A percentile compares a stretch with the other conserved stretches of the same genome.
Conservation (phyloP, 768 basidiomycete species). For the Tremella yokohamensis region DNA sequence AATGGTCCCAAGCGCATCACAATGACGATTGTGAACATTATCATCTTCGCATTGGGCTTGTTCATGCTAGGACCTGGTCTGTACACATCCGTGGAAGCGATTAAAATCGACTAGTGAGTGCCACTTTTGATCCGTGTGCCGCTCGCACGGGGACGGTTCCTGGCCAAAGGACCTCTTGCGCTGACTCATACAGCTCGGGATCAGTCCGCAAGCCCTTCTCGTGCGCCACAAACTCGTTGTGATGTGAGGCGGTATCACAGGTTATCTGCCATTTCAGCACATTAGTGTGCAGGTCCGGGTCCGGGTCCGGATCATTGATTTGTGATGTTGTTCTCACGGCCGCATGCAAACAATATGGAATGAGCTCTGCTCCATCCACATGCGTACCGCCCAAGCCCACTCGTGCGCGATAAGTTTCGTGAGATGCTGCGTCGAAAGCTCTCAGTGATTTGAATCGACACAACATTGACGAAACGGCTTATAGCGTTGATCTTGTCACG, state of each 20-base stretch:
- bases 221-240: slow-evolving; percentile 34
- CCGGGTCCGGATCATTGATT: no score
- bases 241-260: slow-evolving; percentile 2
- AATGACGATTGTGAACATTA: slow-evolving; percentile 31
- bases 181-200: slow-evolving; percentile 20
- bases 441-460: no score
- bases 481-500: no score
- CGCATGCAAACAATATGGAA: no score
- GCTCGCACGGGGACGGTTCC: neutral
- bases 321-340: no score
- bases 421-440: no score
- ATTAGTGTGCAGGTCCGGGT: no score
- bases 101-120: slow-evolving; percentile 40
- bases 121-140: neutral
- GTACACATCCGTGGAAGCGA: slow-evolving; percentile 39
- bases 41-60: slow-evolving; percentile 38
- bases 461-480: no score
- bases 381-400: no score
- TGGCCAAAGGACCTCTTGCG: slow-evolving; percentile 2
- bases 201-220: slow-evolving; percentile 31
- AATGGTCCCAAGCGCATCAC: slow-evolving; percentile 16
- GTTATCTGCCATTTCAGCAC: no score
- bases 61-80: slow-evolving; percentile 46
- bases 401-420: no score
- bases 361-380: no score